A percentile compares a stretch with the other conserved stretches of the same genome.
These are phyloP conservation scores for Quercus bicolor DNA, from an alignment of 306 rosid genomes.

Conservation along the genomic window DNA sequence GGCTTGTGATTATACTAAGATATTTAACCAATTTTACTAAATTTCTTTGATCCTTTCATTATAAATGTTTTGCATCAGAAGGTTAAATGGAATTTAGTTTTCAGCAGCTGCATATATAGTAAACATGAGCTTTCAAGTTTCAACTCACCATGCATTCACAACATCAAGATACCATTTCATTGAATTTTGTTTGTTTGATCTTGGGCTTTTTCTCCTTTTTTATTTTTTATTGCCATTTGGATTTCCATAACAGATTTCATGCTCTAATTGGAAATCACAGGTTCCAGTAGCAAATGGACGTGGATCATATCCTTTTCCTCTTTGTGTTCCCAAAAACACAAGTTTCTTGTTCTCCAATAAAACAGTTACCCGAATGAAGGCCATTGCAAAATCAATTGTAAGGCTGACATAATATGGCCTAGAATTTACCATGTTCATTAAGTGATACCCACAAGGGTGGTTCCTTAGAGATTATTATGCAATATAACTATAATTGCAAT, in stretches of 20 bases:
- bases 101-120: too few species aligned
- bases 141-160: not conserved
- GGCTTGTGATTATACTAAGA: not conserved
- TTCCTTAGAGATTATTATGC: constrained; percentile 20
- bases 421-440: constrained; percentile 12
- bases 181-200: not conserved
- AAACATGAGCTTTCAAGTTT: not conserved
- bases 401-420: constrained; percentile 36
- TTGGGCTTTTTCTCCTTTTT: not conserved
- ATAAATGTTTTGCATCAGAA: not conserved
- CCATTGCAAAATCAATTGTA: constrained; percentile 89
- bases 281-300: constrained; percentile 98
- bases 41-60: not conserved
- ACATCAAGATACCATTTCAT: not conserved
- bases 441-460: not conserved
- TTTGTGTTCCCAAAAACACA: constrained; percentile 88
- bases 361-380: constrained; percentile 80
- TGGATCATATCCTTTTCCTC: constrained; percentile 85
- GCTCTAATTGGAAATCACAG: constrained; percentile 38
- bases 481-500: constrained; percentile 25
- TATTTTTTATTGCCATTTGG: not conserved
- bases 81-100: too few species aligned
- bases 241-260: constrained; percentile 11
- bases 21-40: not conserved
- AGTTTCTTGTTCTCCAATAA: constrained; percentile 90